Conservation (phyloP, 306 rosid genomes). For the Coriaria nepalensis region DNA sequence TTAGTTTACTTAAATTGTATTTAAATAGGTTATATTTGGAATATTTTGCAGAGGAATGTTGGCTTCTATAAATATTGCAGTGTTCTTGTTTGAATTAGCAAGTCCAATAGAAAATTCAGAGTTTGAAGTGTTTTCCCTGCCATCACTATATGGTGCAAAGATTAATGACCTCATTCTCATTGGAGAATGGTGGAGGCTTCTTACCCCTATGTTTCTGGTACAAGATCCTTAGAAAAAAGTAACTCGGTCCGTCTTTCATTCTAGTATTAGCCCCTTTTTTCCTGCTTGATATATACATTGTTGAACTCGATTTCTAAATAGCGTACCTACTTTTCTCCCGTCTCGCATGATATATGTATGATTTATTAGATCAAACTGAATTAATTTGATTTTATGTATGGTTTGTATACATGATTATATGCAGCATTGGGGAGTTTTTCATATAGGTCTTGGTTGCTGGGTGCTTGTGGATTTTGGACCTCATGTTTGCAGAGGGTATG, state of each 20-base stretch:
- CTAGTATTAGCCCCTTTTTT: conserved; percentile 1
- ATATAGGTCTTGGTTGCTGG: conserved; percentile 59
- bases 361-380: too few species aligned
- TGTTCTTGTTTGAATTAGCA: conserved; percentile 78
- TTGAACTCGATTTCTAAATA: not conserved
- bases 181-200: conserved; percentile 99
- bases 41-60: conserved; percentile 50
- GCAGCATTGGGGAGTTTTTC: conserved; percentile 73
- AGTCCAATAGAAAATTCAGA: conserved; percentile 69
- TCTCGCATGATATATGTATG: too few species aligned
- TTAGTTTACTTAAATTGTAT: conserved; percentile 10
- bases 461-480: conserved; percentile 61
- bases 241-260: conserved; percentile 72
- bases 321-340: not conserved
- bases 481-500: conserved; percentile 72
- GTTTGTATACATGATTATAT: not conserved
- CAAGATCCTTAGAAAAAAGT: conserved; percentile 28
- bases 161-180: conserved; percentile 62
- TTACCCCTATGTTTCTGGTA: conserved; percentile 99
- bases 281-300: not conserved
- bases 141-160: conserved; percentile 77
- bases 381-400: too few species aligned
- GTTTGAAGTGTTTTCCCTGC: conserved; percentile 51
- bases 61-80: conserved; percentile 73
- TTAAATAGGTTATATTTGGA: too few species aligned